These are phyloP conservation scores for Rhizopogon rudus DNA, from an alignment of 768 basidiomycete genomes.

Conservation along the genomic window DNA sequence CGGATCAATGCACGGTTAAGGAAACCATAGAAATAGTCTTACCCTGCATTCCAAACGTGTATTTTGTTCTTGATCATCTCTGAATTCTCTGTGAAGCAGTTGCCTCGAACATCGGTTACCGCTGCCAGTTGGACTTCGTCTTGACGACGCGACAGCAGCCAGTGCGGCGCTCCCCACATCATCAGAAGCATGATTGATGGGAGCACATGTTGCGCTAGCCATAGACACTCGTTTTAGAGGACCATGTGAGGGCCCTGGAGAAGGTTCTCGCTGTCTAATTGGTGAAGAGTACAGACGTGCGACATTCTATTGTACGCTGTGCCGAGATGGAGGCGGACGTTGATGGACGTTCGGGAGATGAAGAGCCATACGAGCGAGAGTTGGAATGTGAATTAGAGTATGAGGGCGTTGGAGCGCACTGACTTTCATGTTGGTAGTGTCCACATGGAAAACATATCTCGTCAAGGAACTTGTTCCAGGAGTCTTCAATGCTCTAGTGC, in stretches of 20 bases:
- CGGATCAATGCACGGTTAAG: constrained; percentile 1
- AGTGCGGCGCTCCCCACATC: no score
- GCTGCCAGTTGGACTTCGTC: constrained; percentile 42
- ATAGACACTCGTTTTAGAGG: constrained; percentile 40
- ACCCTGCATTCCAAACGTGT: constrained; percentile 37
- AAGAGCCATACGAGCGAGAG: constrained; percentile 28
- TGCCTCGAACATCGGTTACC: constrained; percentile 38
- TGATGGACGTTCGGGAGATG: no score
- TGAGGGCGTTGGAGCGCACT: constrained; percentile 28
- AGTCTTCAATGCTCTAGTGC: not conserved
- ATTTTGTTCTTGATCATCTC: constrained; percentile 16
- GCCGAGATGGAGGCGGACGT: constrained; percentile 5
- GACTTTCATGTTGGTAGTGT: constrained; percentile 48
- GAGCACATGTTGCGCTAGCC: constrained; percentile 24
- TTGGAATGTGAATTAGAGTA: constrained; percentile 24
- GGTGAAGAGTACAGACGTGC: constrained; percentile 39
- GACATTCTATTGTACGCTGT: constrained; percentile 31
- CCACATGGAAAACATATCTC: not conserved
- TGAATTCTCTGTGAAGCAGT: constrained; percentile 40
- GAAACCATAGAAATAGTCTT: constrained; percentile 11
- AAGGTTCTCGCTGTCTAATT: constrained; percentile 30
- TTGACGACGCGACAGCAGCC: constrained; percentile 53
- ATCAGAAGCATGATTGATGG: no score
- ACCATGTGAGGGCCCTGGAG: constrained; percentile 36
- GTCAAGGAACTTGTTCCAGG: not conserved